Percentiles rank a stretch among this genome's conserved stretches.
These are phyloP conservation scores for Pythium insidiosum DNA, from an alignment of 352 stramenopile genomes.

Conservation along the genomic window DNA sequence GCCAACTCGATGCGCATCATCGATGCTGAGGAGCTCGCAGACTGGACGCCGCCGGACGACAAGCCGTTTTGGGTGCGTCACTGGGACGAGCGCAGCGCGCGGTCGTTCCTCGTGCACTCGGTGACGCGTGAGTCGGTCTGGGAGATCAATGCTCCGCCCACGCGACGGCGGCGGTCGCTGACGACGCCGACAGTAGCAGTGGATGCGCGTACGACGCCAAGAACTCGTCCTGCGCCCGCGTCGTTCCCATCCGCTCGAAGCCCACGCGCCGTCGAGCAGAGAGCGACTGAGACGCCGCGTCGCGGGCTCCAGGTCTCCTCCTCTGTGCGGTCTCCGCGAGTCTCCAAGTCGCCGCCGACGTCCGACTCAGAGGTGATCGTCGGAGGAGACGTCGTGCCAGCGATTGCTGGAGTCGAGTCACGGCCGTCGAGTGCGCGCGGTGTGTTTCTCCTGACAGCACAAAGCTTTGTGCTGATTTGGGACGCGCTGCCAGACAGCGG, in stretches of 20 bases:
- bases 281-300: no score
- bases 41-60: neutral
- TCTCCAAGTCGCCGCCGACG: slow-evolving; percentile 15
- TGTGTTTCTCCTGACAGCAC: slow-evolving; percentile 3
- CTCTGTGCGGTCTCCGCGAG: no score
- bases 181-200: slow-evolving; percentile 1
- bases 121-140: slow-evolving; percentile 59
- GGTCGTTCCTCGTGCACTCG: slow-evolving; percentile 62
- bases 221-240: neutral
- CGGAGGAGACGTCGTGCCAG: no score
- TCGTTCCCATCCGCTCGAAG: slow-evolving; percentile 5
- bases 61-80: slow-evolving; percentile 48
- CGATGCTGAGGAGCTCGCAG: slow-evolving; percentile 7
- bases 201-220: neutral
- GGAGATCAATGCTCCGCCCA: slow-evolving; percentile 32
- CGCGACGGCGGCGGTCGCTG: no score
- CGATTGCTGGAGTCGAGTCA: no score
- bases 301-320: no score
- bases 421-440: no score
- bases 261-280: no score
- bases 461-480: slow-evolving; percentile 48
- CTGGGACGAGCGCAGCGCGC: slow-evolving; percentile 34
- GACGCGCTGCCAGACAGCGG: slow-evolving; percentile 37
- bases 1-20: slow-evolving; percentile 13
- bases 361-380: slow-evolving; percentile 32